Conservation (phyloP, 805 yeast genomes). For the Saturnispora hagleri region DNA sequence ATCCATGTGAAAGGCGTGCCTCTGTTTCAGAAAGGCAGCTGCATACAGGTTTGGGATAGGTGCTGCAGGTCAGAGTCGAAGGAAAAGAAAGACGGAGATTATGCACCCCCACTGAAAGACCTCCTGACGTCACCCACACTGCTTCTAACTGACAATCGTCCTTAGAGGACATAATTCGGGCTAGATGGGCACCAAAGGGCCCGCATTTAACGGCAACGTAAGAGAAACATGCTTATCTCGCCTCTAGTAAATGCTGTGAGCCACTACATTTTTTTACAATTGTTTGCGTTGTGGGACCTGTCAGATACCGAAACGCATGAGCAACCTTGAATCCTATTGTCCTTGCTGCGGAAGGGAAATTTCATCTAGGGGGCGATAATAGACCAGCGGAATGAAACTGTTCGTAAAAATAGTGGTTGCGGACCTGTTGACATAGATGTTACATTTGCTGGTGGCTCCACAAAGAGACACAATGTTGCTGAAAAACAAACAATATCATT, state of each 20-base stretch:
- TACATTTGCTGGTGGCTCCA: not conserved
- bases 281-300: too few species aligned
- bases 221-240: too few species aligned
- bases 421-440: not conserved
- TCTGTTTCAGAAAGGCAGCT: not conserved
- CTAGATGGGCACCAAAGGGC: too few species aligned
- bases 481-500: not conserved
- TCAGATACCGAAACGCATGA: too few species aligned
- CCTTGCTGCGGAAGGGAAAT: not conserved
- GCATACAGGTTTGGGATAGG: not conserved
- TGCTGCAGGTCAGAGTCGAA: not conserved
- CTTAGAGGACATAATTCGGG: too few species aligned
- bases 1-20: not conserved
- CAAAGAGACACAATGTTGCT: not conserved
- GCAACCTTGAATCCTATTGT: not conserved
- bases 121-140: not conserved
- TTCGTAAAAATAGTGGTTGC: not conserved
- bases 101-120: not conserved
- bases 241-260: too few species aligned
- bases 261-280: too few species aligned
- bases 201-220: too few species aligned
- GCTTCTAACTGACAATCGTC: not conserved
- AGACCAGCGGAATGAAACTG: too few species aligned
- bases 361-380: not conserved
- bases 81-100: not conserved